phyloP scores from a whole-genome alignment of 371 early-diverging fungal genomes.

The Batrachochytrium dendrobatidis region DNA sequence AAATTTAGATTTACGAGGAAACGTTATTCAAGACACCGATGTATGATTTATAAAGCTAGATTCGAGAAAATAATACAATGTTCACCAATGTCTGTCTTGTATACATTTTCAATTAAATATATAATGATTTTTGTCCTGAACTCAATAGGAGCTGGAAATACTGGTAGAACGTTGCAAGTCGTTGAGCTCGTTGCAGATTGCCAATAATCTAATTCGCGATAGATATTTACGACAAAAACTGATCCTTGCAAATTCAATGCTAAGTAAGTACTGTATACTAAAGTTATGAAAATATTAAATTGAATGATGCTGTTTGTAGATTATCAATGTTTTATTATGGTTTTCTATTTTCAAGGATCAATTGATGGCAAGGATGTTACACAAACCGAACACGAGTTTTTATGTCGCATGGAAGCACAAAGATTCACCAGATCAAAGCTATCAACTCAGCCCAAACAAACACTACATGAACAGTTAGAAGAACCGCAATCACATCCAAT shows the following conservation, averaged over 20 bases:
- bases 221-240: conserved; percentile 23
- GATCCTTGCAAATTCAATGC: conserved; percentile 16
- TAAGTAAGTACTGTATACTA: conserved; percentile 13
- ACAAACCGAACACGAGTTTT: conserved; percentile 28
- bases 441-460: background rate
- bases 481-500: background rate
- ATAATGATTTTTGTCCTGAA: no score
- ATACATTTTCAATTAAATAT: no score
- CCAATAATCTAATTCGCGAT: background rate
- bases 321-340: background rate
- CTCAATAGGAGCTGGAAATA: no score
- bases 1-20: no score
- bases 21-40: no score
- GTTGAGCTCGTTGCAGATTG: no score
- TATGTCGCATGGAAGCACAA: conserved; percentile 17
- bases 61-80: no score
- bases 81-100: no score
- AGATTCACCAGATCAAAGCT: background rate
- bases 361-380: conserved; percentile 32
- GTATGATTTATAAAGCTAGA: no score
- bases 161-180: no score
- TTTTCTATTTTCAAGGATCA: background rate
- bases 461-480: background rate
- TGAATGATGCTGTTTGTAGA: no score
- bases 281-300: background rate